Percentiles rank a stretch among this genome's conserved stretches.
Conservation (phyloP, 768 basidiomycete genomes). For the Psilocybe azurescens region DNA sequence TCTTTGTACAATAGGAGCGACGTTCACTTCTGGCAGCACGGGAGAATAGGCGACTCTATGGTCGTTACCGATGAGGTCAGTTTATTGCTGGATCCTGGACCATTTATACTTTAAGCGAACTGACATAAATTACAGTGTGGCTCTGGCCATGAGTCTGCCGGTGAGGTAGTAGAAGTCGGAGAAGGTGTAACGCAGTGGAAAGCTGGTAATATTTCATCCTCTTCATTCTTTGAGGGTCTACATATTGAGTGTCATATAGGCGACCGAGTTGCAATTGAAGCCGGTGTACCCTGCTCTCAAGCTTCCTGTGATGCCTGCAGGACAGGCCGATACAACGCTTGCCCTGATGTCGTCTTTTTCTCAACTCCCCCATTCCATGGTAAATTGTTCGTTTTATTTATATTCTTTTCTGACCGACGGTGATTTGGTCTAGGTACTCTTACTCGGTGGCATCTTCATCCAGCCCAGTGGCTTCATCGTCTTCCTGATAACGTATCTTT, state of each 20-base stretch:
- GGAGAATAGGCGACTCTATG: conserved; percentile 72
- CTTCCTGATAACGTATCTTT: conserved; percentile 66
- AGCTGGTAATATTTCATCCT: conserved; percentile 40
- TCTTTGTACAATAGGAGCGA: conserved; percentile 52
- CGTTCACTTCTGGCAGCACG: conserved; percentile 78
- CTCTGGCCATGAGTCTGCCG: conserved; percentile 74
- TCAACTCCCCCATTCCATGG: conserved; percentile 75
- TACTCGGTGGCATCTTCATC: conserved; percentile 70
- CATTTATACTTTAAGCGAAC: neutral
- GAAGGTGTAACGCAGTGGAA: conserved; percentile 73
- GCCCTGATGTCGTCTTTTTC: conserved; percentile 66
- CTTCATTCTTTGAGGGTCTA: neutral
- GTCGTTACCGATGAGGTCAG: conserved; percentile 68
- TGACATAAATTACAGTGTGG: conserved; percentile 50
- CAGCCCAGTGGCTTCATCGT: conserved; percentile 70
- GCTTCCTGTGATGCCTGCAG: conserved; percentile 66
- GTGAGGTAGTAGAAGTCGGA: conserved; percentile 67
- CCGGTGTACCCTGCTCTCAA: conserved; percentile 70
- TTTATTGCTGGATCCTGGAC: neutral
- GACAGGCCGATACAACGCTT: conserved; percentile 69
- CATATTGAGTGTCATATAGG: conserved; percentile 37
- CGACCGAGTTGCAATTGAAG: conserved; percentile 73
- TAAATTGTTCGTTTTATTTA: conserved; percentile 23
- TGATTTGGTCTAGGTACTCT: conserved; percentile 50
- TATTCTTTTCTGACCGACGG: neutral